Evolutionary conservation across 2,329 filamentous ascomycete species (phyloP).

Genomic region (Emmonsiellopsis sp.): DNA sequence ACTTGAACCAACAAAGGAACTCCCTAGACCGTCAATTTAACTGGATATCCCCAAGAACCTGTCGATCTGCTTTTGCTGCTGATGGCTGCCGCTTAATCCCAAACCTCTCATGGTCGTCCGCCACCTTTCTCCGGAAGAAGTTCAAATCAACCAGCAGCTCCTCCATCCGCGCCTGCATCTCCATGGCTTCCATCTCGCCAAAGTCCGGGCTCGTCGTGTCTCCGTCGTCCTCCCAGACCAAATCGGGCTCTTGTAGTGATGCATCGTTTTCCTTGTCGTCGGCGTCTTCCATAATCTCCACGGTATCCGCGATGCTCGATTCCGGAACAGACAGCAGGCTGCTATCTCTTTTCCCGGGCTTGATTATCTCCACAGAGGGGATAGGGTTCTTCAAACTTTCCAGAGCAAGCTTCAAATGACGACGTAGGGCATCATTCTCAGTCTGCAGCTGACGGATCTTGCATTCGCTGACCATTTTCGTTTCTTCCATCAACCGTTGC

Average conservation of each 20-base stretch:
- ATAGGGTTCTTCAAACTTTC: conserved; percentile 88
- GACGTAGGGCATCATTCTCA: conserved; percentile 78
- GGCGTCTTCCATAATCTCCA: conserved; percentile 42
- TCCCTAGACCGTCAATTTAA: neutral
- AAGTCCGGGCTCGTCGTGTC: conserved; percentile 7
- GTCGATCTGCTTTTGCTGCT: neutral
- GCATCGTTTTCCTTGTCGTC: conserved; percentile 40
- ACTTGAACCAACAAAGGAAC: neutral
- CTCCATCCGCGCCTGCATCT: conserved; percentile 78
- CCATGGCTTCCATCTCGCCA: conserved; percentile 37
- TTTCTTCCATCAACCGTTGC: conserved; percentile 95
- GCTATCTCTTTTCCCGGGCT: conserved; percentile 21
- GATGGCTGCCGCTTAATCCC: conserved; percentile 16
- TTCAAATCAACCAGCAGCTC: conserved; percentile 70
- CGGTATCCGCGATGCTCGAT: conserved; percentile 24
- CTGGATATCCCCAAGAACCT: conserved; percentile 3
- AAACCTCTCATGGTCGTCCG: conserved; percentile 54
- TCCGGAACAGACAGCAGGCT: conserved; percentile 27
- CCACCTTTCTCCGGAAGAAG: conserved; percentile 76
- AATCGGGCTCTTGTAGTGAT: conserved; percentile 21
- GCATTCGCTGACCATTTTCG: conserved; percentile 77
- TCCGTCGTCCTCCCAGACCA: conserved; percentile 22
- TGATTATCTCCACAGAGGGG: conserved; percentile 36
- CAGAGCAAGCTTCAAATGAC: conserved; percentile 80
- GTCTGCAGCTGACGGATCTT: conserved; percentile 86